phyloP scores from a whole-genome alignment of 2,329 filamentous ascomycete genomes.

The Colletotrichum limetticola region DNA sequence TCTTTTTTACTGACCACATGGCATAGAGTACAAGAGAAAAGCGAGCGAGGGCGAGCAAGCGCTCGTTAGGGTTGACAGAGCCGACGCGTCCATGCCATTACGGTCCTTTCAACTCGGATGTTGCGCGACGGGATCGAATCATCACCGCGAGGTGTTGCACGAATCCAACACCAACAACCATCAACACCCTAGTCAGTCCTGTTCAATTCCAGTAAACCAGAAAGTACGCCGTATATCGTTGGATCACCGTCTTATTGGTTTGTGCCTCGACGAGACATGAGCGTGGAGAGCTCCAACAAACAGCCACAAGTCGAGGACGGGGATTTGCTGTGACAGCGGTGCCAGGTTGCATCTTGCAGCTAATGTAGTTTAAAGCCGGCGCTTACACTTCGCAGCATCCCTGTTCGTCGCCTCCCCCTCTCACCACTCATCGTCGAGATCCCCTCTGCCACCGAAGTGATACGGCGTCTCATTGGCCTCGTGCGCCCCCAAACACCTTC shows the following conservation, averaged over 20 bases:
- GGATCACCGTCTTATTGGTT: neutral
- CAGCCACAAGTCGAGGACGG: neutral
- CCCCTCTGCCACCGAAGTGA: slow-evolving; percentile 15
- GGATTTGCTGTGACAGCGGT: slow-evolving; percentile 10
- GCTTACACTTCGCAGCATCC: slow-evolving; percentile 34
- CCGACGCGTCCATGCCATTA: neutral
- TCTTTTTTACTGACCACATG: neutral
- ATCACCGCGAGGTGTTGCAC: slow-evolving; percentile 1
- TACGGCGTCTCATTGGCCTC: slow-evolving; percentile 17
- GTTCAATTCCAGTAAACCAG: neutral
- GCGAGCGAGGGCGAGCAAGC: neutral
- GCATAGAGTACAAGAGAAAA: neutral
- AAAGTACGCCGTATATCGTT: neutral
- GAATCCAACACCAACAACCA: neutral
- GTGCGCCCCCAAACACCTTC: neutral
- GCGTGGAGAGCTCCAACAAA: neutral
- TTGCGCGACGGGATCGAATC: slow-evolving; percentile 1
- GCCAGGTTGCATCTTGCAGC: slow-evolving; percentile 12
- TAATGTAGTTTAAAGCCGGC: slow-evolving; percentile 24
- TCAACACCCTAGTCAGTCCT: neutral
- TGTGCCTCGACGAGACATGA: no score
- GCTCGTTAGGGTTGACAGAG: neutral
- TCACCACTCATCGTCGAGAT: slow-evolving; percentile 26
- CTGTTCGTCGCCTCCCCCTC: slow-evolving; percentile 18
- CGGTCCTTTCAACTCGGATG: neutral